phyloP scores from a whole-genome alignment of 1,284 basidiomycete species.

The Sanghuangporus sanghuang region DNA sequence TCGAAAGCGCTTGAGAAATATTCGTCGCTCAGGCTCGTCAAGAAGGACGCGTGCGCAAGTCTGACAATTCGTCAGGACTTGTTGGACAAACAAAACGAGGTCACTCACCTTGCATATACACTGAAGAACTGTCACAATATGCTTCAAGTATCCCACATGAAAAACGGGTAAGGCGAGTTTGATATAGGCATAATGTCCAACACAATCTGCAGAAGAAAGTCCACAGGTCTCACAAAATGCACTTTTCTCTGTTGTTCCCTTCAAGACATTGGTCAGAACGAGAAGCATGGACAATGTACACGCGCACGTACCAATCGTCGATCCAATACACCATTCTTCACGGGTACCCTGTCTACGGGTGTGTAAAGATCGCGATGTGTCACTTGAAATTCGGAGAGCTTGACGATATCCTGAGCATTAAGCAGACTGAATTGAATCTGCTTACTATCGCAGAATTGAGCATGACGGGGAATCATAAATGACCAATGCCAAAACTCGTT shows the following conservation, averaged over 20 bases:
- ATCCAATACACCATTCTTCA: constrained; percentile 90
- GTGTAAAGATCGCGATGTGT: constrained; percentile 90
- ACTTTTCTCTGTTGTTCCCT: constrained; percentile 96
- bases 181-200: constrained; percentile 97
- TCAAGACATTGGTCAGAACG: constrained; percentile 12
- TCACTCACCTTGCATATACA: constrained; percentile 87
- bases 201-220: constrained; percentile 88
- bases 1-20: constrained; percentile 86
- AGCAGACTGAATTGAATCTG: constrained; percentile 91
- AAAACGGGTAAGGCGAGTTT: constrained; percentile 95
- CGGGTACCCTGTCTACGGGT: constrained; percentile 71
- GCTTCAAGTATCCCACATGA: constrained; percentile 98
- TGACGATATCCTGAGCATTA: constrained; percentile 90
- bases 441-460: constrained; percentile 51
- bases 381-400: constrained; percentile 91
- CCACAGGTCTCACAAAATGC: constrained; percentile 95
- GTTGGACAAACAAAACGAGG: neutral
- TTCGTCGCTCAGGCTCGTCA: constrained; percentile 81
- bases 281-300: neutral
- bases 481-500: constrained; percentile 16
- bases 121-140: constrained; percentile 90
- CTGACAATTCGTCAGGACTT: constrained; percentile 35
- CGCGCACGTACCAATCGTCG: constrained; percentile 66
- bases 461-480: neutral
- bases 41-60: constrained; percentile 94